Percentiles rank a stretch among this genome's conserved stretches.
Evolutionary conservation across 352 stramenopile genomes (phyloP).

Genomic region (Peronospora farinosa): DNA sequence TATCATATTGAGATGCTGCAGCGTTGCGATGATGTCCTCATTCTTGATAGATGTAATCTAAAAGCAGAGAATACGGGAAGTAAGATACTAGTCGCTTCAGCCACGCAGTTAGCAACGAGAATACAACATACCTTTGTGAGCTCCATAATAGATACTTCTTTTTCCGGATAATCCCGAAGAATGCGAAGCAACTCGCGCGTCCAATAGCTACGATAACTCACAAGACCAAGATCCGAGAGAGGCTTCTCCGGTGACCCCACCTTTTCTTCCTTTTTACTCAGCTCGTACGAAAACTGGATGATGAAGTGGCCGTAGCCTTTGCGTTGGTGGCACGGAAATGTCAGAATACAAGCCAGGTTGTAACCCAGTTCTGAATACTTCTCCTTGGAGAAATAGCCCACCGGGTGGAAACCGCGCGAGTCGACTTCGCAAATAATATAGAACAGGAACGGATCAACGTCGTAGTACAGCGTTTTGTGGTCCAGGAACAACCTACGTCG

Average conservation of each 20-base stretch:
- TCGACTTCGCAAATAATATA: conserved; percentile 97
- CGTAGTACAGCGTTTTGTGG: conserved; percentile 99
- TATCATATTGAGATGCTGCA: conserved; percentile 98
- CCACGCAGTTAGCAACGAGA: conserved; percentile 8
- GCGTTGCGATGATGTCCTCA: conserved; percentile 98
- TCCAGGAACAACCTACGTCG: conserved; percentile 92
- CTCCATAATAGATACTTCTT: conserved; percentile 92
- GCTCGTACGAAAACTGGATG: conserved; percentile 98
- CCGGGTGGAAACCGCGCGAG: conserved; percentile 86
- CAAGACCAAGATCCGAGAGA: conserved; percentile 96
- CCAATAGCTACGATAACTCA: conserved; percentile 99
- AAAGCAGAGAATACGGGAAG: neutral
- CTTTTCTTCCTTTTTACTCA: conserved; percentile 97
- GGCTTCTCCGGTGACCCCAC: conserved; percentile 98
- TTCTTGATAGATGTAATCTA: conserved; percentile 89
- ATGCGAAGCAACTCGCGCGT: conserved; percentile 93
- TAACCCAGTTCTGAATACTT: conserved; percentile 97
- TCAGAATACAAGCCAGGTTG: conserved; percentile 99
- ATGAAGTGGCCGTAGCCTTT: conserved; percentile 99
- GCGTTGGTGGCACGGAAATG: conserved; percentile 97
- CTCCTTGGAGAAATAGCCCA: conserved; percentile 99
- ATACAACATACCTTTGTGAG: conserved; percentile 79
- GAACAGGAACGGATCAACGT: conserved; percentile 99
- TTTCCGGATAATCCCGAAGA: conserved; percentile 74
- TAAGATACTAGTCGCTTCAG: neutral